Evolutionary conservation across 306 rosid genomes (phyloP).

Genomic region (Trifolium pratense): DNA sequence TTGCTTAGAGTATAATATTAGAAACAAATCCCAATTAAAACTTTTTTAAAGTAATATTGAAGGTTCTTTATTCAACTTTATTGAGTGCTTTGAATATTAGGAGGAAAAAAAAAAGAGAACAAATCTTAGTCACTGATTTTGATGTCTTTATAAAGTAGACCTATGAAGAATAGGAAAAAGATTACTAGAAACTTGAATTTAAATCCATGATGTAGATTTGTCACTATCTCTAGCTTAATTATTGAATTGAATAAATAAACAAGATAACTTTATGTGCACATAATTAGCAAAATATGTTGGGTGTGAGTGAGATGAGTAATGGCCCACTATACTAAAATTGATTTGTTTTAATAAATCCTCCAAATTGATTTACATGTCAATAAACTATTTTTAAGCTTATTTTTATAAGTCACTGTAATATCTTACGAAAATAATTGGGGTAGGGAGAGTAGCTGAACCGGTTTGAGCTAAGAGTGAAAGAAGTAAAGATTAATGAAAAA

Average conservation of each 20-base stretch:
- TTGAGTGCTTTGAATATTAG: constrained; percentile 35
- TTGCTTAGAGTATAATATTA: constrained; percentile 48
- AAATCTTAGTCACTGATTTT: constrained; percentile 30
- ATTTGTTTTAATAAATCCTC: not conserved
- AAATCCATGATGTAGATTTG: constrained; percentile 39
- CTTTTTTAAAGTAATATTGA: constrained; percentile 30
- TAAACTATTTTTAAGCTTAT: not conserved
- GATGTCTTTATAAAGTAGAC: constrained; percentile 38
- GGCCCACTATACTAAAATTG: constrained; percentile 44
- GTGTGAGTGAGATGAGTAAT: constrained; percentile 30
- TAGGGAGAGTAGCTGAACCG: no score
- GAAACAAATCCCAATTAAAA: constrained; percentile 34
- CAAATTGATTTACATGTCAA: not conserved
- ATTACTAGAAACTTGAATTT: constrained; percentile 24
- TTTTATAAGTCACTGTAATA: no score
- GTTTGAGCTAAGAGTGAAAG: no score
- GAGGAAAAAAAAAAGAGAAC: constrained; percentile 23
- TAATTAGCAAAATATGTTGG: constrained; percentile 39
- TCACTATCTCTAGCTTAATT: constrained; percentile 38
- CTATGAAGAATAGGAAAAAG: constrained; percentile 37
- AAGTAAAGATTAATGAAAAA: no score
- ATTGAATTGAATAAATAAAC: constrained; percentile 30
- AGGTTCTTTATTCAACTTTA: constrained; percentile 46
- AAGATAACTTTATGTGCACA: constrained; percentile 37
- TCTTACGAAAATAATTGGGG: no score